phyloP scores from a whole-genome alignment of 306 rosid genomes.

The Alnus rubra region DNA sequence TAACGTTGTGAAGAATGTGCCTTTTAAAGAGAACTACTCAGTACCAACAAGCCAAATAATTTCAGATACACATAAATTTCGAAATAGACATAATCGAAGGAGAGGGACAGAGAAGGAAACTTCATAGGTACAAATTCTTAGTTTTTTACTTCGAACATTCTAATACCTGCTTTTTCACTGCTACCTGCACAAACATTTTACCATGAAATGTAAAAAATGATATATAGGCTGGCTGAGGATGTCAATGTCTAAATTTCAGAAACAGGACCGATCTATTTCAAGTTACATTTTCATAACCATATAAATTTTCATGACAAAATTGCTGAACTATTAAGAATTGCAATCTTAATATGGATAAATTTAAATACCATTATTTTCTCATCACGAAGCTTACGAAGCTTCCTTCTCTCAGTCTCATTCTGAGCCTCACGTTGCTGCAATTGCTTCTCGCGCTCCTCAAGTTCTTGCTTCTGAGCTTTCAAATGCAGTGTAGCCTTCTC shows the following conservation, averaged over 20 bases:
- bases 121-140: background rate
- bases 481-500: slow-evolving; percentile 40
- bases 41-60: too few relatives aligned
- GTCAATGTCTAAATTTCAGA: background rate
- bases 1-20: too few relatives aligned
- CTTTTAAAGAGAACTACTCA: too few relatives aligned
- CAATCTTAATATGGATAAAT: background rate
- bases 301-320: background rate
- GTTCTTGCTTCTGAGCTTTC: slow-evolving; percentile 46
- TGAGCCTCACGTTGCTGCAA: slow-evolving; percentile 46
- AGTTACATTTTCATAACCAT: background rate
- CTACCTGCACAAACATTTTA: background rate
- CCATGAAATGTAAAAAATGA: background rate
- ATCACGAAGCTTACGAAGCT: slow-evolving; percentile 38
- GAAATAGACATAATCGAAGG: background rate
- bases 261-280: background rate
- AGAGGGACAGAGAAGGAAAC: background rate
- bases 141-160: background rate
- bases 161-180: background rate
- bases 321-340: background rate
- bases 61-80: background rate
- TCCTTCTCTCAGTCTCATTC: slow-evolving; percentile 54
- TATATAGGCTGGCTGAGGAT: background rate
- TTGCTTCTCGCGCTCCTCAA: slow-evolving; percentile 50
- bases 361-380: slow-evolving; percentile 59